Conservation (phyloP, 1,284 basidiomycete species). For the Phaffia rhodozyma region DNA sequence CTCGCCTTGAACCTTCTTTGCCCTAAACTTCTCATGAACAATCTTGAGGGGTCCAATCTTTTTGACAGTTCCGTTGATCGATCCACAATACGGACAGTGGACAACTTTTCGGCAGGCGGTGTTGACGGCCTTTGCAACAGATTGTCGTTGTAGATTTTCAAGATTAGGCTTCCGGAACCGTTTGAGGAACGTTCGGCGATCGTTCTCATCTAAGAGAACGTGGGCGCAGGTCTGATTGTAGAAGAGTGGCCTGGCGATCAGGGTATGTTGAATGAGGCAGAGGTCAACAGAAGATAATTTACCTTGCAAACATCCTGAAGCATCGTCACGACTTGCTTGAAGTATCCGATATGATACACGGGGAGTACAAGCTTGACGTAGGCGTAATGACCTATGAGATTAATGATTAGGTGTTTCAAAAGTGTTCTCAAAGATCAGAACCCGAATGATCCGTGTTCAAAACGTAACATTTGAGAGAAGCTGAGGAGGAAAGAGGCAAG, state of each 20-base stretch:
- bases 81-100: conserved; percentile 85
- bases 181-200: conserved; percentile 71
- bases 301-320: conserved; percentile 96
- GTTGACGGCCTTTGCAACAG: conserved; percentile 80
- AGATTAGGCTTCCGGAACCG: conserved; percentile 80
- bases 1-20: conserved; percentile 84
- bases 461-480: not conserved
- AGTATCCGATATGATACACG: conserved; percentile 96
- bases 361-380: conserved; percentile 94
- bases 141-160: conserved; percentile 85
- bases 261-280: not conserved
- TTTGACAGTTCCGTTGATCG: conserved; percentile 92
- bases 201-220: conserved; percentile 79
- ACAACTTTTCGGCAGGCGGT: conserved; percentile 76
- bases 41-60: conserved; percentile 92
- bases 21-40: conserved; percentile 93
- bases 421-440: not conserved
- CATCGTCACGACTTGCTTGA: conserved; percentile 87
- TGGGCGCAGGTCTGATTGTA: conserved; percentile 70
- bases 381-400: conserved; percentile 61
- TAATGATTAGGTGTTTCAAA: not conserved
- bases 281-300: not conserved
- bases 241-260: not conserved
- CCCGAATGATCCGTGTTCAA: not conserved
- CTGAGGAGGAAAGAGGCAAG: not conserved